phyloP scores from a whole-genome alignment of 2,329 filamentous ascomycete species.

The Thermothelomyces thermophilus region DNA sequence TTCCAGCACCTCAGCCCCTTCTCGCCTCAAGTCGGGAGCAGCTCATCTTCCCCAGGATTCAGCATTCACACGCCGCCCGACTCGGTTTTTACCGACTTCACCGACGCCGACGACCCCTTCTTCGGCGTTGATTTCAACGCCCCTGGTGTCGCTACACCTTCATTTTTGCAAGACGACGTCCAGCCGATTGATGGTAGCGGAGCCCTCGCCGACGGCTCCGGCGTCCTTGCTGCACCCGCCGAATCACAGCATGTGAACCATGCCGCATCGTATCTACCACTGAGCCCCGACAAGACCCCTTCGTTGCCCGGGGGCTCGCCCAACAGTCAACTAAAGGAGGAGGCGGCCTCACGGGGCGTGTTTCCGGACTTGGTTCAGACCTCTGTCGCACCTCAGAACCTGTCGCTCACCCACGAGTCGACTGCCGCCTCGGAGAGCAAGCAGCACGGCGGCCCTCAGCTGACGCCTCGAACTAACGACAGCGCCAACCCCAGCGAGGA shows the following conservation, averaged over 20 bases:
- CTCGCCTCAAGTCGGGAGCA: conserved; percentile 35
- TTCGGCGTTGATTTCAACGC: conserved; percentile 44
- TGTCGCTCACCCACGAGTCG: conserved; percentile 35
- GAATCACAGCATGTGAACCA: conserved; percentile 23
- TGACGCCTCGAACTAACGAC: conserved; percentile 45
- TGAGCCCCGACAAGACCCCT: conserved; percentile 48
- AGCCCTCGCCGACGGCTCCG: conserved; percentile 16
- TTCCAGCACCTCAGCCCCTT: conserved; percentile 36
- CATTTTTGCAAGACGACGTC: conserved; percentile 37
- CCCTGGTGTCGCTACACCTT: conserved; percentile 36
- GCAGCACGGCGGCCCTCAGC: conserved; percentile 32
- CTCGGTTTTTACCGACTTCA: conserved; percentile 42
- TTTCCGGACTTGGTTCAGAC: conserved; percentile 25
- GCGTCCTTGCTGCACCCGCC: conserved; percentile 9
- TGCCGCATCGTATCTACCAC: conserved; percentile 33
- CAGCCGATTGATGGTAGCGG: conserved; percentile 17
- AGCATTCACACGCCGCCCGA: conserved; percentile 43
- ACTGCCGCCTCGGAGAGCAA: conserved; percentile 28
- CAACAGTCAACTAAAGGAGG: conserved; percentile 29
- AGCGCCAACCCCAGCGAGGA: conserved; percentile 48
- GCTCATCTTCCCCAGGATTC: conserved; percentile 35
- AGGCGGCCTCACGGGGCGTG: conserved; percentile 20
- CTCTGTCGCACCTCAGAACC: conserved; percentile 38
- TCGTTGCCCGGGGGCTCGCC: conserved; percentile 42
- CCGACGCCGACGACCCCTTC: conserved; percentile 45